Evolutionary conservation across 805 yeast genomes (phyloP).

Genomic region (Wickerhamiella hasegawae): DNA sequence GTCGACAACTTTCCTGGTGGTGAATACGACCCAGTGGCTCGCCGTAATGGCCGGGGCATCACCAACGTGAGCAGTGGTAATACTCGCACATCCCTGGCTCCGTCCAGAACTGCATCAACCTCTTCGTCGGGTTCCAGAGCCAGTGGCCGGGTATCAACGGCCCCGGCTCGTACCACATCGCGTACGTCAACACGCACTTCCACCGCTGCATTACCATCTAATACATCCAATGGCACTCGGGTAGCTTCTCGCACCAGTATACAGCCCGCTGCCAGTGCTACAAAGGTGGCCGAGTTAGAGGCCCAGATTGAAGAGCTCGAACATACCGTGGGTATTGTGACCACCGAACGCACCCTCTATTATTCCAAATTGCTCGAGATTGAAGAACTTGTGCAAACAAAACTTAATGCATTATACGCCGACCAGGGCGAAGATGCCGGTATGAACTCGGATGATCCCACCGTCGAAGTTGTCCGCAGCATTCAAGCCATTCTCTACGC

Average conservation of each 20-base stretch:
- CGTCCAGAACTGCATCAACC: neutral
- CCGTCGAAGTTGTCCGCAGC: conserved; percentile 32
- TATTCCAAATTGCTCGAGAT: conserved; percentile 79
- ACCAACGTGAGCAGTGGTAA: conserved; percentile 1
- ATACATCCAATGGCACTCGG: neutral
- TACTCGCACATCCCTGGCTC: conserved; percentile 4
- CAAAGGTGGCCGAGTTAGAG: conserved; percentile 20
- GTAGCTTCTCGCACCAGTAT: too few species aligned
- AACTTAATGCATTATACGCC: conserved; percentile 34
- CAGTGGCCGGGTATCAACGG: neutral
- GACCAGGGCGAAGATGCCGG: conserved; percentile 22
- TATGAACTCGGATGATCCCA: conserved; percentile 14
- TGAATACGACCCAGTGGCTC: conserved; percentile 50
- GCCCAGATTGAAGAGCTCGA: conserved; percentile 28
- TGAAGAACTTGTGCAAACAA: conserved; percentile 60
- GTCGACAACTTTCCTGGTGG: conserved; percentile 51
- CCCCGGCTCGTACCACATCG: conserved; percentile 3
- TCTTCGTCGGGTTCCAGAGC: neutral
- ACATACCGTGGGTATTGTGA: conserved; percentile 47
- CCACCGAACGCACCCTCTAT: conserved; percentile 70
- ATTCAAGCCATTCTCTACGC: conserved; percentile 64
- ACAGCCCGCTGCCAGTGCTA: neutral
- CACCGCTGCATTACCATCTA: neutral
- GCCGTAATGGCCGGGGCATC: conserved; percentile 28
- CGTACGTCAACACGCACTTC: neutral